Evolutionary conservation across 202 grass and related monocot genomes (phyloP).

Genomic region (Zizania palustris): DNA sequence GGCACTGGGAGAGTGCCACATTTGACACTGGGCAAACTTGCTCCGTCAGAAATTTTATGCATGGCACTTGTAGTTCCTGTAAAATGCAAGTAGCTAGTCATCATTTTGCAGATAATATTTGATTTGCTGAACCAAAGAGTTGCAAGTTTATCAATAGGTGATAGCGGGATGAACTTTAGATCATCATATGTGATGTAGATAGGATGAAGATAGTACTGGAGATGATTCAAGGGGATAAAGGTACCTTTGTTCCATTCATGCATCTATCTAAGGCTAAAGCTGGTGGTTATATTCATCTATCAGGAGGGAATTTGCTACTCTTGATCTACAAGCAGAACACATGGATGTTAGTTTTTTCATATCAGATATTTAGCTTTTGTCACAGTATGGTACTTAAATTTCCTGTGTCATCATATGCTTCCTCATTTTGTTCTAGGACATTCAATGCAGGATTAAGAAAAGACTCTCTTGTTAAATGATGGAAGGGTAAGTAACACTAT

Average conservation of each 20-base stretch:
- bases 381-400: conserved; percentile 55
- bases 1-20: too few species aligned
- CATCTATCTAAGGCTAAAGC: conserved; percentile 73
- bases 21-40: too few species aligned
- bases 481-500: conserved; percentile 77
- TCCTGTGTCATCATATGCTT: conserved; percentile 55
- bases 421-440: conserved; percentile 46
- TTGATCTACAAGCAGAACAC: conserved; percentile 76
- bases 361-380: conserved; percentile 92
- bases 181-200: conserved; percentile 79
- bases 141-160: conserved; percentile 63
- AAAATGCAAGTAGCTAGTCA: conserved; percentile 14
- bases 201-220: conserved; percentile 76
- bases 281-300: conserved; percentile 50
- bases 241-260: conserved; percentile 75
- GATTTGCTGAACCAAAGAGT: conserved; percentile 46
- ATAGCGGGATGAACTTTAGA: conserved; percentile 54
- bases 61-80: conserved; percentile 35
- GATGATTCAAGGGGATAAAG: conserved; percentile 69
- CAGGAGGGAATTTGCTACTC: conserved; percentile 34
- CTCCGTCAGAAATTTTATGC: conserved; percentile 33
- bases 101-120: conserved; percentile 39
- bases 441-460: conserved; percentile 74
- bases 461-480: conserved; percentile 94
- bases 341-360: conserved; percentile 84